Conservation (phyloP, 2,329 filamentous ascomycete genomes). For the Didymella glomerata region DNA sequence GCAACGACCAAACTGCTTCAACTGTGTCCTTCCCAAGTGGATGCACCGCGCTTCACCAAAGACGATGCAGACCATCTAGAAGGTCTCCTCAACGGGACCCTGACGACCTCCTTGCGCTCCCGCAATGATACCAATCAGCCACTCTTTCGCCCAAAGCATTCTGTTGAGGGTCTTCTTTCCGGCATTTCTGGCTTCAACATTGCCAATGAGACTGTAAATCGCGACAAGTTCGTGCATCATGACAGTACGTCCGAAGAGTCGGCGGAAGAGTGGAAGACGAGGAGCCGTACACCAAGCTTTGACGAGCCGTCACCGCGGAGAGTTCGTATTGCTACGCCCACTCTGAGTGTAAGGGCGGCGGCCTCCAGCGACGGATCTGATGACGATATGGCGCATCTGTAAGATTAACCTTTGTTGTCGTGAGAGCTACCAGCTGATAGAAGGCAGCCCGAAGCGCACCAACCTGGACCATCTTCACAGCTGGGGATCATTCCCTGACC, state of each 20-base stretch:
- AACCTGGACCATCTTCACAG: not conserved
- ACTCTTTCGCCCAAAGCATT: not conserved
- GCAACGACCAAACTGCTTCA: not conserved
- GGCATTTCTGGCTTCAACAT: constrained; percentile 3
- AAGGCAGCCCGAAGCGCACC: not conserved
- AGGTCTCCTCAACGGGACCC: not conserved
- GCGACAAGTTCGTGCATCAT: constrained; percentile 3
- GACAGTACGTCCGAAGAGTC: constrained; percentile 8
- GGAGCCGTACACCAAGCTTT: constrained; percentile 18
- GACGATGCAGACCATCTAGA: constrained; percentile 3
- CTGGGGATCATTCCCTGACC: not conserved
- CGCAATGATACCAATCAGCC: constrained; percentile 12
- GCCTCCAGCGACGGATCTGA: constrained; percentile 2
- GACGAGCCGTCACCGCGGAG: constrained; percentile 11
- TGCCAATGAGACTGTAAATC: not conserved
- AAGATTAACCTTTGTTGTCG: not conserved
- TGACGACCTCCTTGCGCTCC: not conserved
- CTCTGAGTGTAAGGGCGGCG: not conserved
- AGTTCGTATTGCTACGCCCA: not conserved
- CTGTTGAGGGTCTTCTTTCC: not conserved
- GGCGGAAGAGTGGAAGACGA: constrained; percentile 4
- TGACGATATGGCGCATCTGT: not conserved
- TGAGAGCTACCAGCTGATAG: not conserved
- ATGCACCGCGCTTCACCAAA: constrained; percentile 1
- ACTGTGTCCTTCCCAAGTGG: not conserved